phyloP scores from a whole-genome alignment of 78 protist genomes.

The Dictyostelium capitatum region DNA sequence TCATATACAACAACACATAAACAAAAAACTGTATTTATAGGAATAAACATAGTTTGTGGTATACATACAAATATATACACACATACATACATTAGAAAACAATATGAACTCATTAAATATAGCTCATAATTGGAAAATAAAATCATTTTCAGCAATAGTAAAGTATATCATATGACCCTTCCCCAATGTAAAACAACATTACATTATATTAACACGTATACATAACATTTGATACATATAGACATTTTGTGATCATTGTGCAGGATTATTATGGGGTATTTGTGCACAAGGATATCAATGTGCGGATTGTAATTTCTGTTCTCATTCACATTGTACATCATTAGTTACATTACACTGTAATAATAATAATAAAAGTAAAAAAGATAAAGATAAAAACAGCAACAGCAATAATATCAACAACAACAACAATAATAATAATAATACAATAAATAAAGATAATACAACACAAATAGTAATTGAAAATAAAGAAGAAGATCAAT shows the following conservation, averaged over 20 bases:
- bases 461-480: not conserved
- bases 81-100: not conserved
- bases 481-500: not conserved
- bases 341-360: conserved; percentile 41
- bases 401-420: not conserved
- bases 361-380: not conserved
- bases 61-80: no score
- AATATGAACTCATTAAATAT: conserved; percentile 8
- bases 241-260: conserved; percentile 83
- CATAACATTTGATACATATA: not conserved
- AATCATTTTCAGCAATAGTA: conserved; percentile 48
- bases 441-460: not conserved
- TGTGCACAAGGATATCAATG: conserved; percentile 69
- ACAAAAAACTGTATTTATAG: no score
- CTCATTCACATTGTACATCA: conserved; percentile 48
- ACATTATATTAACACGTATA: no score
- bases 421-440: not conserved
- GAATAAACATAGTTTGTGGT: no score
- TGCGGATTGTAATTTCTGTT: conserved; percentile 42
- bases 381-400: not conserved
- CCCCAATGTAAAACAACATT: no score
- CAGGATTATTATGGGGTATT: conserved; percentile 31
- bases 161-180: no score
- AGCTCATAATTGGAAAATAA: conserved; percentile 46
- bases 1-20: no score